Evolutionary conservation across 495 filamentous ascomycete species (phyloP).

Genomic region (Penicillium turbatum): DNA sequence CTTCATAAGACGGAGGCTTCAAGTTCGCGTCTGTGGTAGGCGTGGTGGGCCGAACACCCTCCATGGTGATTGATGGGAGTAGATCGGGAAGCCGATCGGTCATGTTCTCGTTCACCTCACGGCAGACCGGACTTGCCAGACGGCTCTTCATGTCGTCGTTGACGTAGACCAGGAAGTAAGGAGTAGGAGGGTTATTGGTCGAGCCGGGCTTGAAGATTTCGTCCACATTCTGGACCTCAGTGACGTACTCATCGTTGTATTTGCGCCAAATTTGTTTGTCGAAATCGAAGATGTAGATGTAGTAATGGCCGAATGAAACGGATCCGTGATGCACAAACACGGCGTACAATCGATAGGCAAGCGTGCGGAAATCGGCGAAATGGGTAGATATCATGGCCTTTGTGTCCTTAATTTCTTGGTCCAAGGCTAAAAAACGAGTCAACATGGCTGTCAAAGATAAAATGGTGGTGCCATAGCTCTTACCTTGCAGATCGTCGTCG

Average conservation of each 20-base stretch:
- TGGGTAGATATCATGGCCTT: slow-evolving; percentile 53
- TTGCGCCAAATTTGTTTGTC: slow-evolving; percentile 75
- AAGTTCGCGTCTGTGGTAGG: slow-evolving; percentile 25
- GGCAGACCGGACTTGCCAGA: slow-evolving; percentile 58
- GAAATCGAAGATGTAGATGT: slow-evolving; percentile 94
- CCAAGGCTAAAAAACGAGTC: slow-evolving; percentile 34
- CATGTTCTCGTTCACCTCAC: slow-evolving; percentile 34
- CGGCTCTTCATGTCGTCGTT: slow-evolving; percentile 55
- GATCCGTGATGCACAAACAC: slow-evolving; percentile 84
- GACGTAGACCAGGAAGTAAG: slow-evolving; percentile 88
- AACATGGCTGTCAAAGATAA: slow-evolving; percentile 1
- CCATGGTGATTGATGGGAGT: slow-evolving; percentile 13
- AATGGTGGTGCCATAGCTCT: slow-evolving; percentile 1
- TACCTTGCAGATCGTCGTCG: slow-evolving; percentile 38
- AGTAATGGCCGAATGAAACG: slow-evolving; percentile 81
- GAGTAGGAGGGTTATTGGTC: slow-evolving; percentile 60
- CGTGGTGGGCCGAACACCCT: slow-evolving; percentile 18
- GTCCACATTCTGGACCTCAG: slow-evolving; percentile 55
- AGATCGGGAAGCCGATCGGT: slow-evolving; percentile 8
- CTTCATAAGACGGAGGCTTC: slow-evolving; percentile 31
- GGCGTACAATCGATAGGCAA: slow-evolving; percentile 81
- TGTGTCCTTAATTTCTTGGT: slow-evolving; percentile 46
- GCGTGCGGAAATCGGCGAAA: slow-evolving; percentile 52
- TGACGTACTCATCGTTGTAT: slow-evolving; percentile 87
- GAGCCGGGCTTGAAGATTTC: slow-evolving; percentile 64